A percentile compares a stretch with the other conserved stretches of the same genome.
phyloP scores from a whole-genome alignment of 768 basidiomycete species.

The Leccinum boreale region DNA sequence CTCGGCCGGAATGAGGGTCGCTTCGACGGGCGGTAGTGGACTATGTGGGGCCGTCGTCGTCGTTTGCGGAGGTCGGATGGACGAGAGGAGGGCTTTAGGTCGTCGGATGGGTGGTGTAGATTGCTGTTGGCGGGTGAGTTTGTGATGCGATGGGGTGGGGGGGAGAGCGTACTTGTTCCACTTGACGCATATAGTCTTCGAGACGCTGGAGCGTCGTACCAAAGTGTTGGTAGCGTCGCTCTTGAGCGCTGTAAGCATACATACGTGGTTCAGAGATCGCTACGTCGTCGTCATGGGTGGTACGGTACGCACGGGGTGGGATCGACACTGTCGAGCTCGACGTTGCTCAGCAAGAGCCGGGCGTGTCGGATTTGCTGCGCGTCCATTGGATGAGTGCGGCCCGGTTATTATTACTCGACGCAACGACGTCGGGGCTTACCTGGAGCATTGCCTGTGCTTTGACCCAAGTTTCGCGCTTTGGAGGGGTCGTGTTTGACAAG shows the following conservation, averaged over 20 bases:
- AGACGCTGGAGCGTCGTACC: slow-evolving; percentile 51
- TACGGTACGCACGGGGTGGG: slow-evolving; percentile 38
- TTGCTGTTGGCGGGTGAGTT: slow-evolving; percentile 32
- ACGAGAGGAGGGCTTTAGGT: slow-evolving; percentile 51
- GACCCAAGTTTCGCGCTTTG: slow-evolving; percentile 44
- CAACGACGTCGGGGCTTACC: slow-evolving; percentile 34
- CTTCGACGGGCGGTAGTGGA: slow-evolving; percentile 14
- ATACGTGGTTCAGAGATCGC: neutral
- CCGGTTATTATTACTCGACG: neutral
- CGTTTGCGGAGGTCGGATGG: slow-evolving; percentile 43
- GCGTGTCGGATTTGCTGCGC: slow-evolving; percentile 52
- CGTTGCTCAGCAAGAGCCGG: slow-evolving; percentile 51
- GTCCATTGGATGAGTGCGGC: neutral
- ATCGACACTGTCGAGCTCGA: slow-evolving; percentile 49
- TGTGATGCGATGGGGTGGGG: too few relatives aligned
- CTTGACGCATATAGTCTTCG: slow-evolving; percentile 48
- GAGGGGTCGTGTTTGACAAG: slow-evolving; percentile 29
- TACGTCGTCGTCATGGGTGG: neutral
- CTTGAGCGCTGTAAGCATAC: slow-evolving; percentile 34
- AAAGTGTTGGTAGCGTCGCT: slow-evolving; percentile 45
- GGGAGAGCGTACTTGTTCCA: slow-evolving; percentile 45
- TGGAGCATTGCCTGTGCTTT: slow-evolving; percentile 54
- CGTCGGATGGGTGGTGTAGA: slow-evolving; percentile 37
- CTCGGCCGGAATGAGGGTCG: slow-evolving; percentile 25
- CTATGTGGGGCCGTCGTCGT: slow-evolving; percentile 6